Evolutionary conservation across 371 early-diverging fungal species (phyloP), one percentile per base, ranked within the genome.

Genomic region (Haplosporangium sp.): DNA sequence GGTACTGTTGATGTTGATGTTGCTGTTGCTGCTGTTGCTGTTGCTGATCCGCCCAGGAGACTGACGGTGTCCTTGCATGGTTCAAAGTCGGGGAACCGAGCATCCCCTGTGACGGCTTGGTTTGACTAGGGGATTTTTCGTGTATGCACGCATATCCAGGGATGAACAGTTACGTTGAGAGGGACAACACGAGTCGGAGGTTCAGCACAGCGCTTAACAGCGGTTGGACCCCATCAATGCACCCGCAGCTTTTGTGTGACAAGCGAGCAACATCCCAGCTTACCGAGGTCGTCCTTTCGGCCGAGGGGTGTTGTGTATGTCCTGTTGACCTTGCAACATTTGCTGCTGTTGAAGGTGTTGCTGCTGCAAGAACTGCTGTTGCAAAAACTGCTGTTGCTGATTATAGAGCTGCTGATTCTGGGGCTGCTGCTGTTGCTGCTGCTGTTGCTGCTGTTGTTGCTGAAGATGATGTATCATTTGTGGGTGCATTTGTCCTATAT

Each of bases 261-360:
- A 54, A 21, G 36, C 13, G 54, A n/a, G 21, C 54, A 54, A 54
- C 29, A 23, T 36, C 20, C 38, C 60, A 40, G 46, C 59, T 67
- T 76, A 76, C 77, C 77, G 70, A 54, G 77, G 77, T 67, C 77
- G 62, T 65, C 71, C 75, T 58, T 74, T 70, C 20, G 76, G 67
- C 16, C 71, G 57, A 21, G 67, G 67, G 20, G 67, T 64, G 29
- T 55, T 54, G 46, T 70, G 71, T 59, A 76, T 70, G 43, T 76
- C 77, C 62, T 70, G 64, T 16, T 69, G 70, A 11, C 64, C 69
- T 18, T 20, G 20, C 11, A 59, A 61, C 55, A 74, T 60, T 59
- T 65, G 55, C 43, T 74, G 75, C 36, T 74, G 69, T 16, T 71
- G 71, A n/a, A 69, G 73, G 23, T 51, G 62, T 21, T 73, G 73